These are phyloP conservation scores for Globisporangium splendens DNA, from an alignment of 352 stramenopile genomes.

Conservation along the genomic window DNA sequence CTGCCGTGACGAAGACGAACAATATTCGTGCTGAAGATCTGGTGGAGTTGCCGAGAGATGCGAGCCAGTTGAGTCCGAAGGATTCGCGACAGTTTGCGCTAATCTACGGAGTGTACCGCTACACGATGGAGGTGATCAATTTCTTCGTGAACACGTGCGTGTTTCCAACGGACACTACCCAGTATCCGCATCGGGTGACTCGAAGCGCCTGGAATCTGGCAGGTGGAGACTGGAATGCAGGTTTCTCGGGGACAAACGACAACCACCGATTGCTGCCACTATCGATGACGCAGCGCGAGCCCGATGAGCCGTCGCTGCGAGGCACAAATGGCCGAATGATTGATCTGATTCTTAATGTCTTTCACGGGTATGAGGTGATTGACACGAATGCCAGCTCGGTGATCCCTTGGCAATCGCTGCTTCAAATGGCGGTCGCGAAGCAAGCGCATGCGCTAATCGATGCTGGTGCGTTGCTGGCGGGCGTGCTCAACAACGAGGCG, in stretches of 20 bases:
- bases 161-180: slow-evolving; percentile 79
- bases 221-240: slow-evolving; percentile 49
- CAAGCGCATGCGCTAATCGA: slow-evolving; percentile 75
- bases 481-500: slow-evolving; percentile 45
- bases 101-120: slow-evolving; percentile 46
- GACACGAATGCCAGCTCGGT: neutral
- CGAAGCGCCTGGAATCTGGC: slow-evolving; percentile 84
- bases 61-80: slow-evolving; percentile 71
- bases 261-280: slow-evolving; percentile 76
- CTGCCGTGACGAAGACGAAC: slow-evolving; percentile 20
- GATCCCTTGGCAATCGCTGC: slow-evolving; percentile 45
- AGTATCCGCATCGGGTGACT: slow-evolving; percentile 70
- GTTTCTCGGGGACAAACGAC: slow-evolving; percentile 91
- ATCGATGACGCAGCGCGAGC: slow-evolving; percentile 61
- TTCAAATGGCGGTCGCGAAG: slow-evolving; percentile 35
- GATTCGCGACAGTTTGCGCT: slow-evolving; percentile 63
- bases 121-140: slow-evolving; percentile 74
- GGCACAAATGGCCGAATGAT: slow-evolving; percentile 89
- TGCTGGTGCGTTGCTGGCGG: slow-evolving; percentile 77
- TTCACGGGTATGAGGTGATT: slow-evolving; percentile 32
- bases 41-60: slow-evolving; percentile 34
- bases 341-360: slow-evolving; percentile 50
- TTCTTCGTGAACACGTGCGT: slow-evolving; percentile 84
- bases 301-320: slow-evolving; percentile 39
- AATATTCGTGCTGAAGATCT: slow-evolving; percentile 12